Percentiles rank a stretch among this genome's conserved stretches.
Conservation (phyloP, 352 stramenopile genomes). For the Thalassiosira mediterranea region DNA sequence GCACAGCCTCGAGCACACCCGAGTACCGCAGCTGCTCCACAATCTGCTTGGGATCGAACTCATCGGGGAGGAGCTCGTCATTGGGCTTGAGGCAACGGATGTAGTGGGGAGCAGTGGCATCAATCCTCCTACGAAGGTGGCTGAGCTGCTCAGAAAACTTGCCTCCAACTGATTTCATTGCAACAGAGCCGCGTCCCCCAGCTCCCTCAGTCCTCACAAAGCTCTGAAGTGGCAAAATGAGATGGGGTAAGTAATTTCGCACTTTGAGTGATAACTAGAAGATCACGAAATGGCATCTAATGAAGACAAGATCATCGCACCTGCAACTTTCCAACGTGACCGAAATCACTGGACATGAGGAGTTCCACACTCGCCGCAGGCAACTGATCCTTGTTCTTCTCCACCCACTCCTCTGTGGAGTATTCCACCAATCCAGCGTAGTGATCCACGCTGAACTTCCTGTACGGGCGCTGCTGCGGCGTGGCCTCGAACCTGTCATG, state of each 20-base stretch:
- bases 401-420: conserved; percentile 75
- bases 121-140: conserved; percentile 91
- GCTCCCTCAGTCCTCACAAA: conserved; percentile 20
- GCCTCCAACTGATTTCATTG: conserved; percentile 87
- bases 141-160: conserved; percentile 94
- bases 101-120: conserved; percentile 95
- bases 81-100: conserved; percentile 99
- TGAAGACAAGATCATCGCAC: too few species aligned
- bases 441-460: conserved; percentile 81
- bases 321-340: conserved; percentile 8
- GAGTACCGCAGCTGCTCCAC: conserved; percentile 97
- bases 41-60: conserved; percentile 93
- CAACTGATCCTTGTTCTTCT: conserved; percentile 89
- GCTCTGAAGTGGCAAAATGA: conserved; percentile 1
- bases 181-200: conserved; percentile 63
- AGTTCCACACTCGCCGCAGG: conserved; percentile 74
- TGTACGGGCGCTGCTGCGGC: conserved; percentile 58
- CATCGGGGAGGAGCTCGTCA: conserved; percentile 88
- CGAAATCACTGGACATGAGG: conserved; percentile 42
- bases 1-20: conserved; percentile 94
- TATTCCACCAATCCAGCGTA: conserved; percentile 83
- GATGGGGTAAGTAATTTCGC: too few species aligned
- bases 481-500: conserved; percentile 71
- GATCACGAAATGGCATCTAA: too few species aligned
- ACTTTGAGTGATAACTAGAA: too few species aligned